These are phyloP conservation scores for Suhomyces bokatorum DNA, from an alignment of 1,139 yeast genomes.

Conservation along the genomic window DNA sequence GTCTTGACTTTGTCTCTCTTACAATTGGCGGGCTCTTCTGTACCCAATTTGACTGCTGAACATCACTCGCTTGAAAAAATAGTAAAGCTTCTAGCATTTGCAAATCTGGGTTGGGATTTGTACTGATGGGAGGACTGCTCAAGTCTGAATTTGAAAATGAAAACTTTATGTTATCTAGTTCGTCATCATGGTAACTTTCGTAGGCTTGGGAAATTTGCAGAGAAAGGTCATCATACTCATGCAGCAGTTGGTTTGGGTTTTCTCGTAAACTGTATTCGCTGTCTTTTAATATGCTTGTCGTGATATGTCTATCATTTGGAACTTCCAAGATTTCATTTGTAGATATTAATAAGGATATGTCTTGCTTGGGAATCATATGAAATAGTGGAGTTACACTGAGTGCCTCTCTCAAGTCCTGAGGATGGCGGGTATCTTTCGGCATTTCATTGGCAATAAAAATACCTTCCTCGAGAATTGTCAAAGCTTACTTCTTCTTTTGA, in stretches of 20 bases:
- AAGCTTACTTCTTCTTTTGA: too few relatives aligned
- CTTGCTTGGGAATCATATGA: conserved; percentile 34
- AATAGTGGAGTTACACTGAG: conserved; percentile 30
- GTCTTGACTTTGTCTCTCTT: conserved; percentile 5
- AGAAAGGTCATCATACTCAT: background rate
- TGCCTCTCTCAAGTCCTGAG: conserved; percentile 24
- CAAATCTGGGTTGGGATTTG: too few relatives aligned
- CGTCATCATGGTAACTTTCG: conserved; percentile 14
- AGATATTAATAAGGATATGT: conserved; percentile 24
- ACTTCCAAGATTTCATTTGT: conserved; percentile 9
- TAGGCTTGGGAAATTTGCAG: conserved; percentile 17
- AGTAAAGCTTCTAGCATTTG: background rate
- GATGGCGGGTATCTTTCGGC: conserved; percentile 12
- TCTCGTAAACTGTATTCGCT: too few relatives aligned
- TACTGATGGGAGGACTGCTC: background rate
- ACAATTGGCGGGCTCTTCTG: background rate
- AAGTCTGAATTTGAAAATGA: conserved; percentile 2
- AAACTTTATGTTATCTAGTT: conserved; percentile 18
- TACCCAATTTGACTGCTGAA: background rate
- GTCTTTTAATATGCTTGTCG: too few relatives aligned
- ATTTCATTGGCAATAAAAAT: background rate
- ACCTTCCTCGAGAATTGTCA: too few relatives aligned
- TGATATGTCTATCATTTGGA: conserved; percentile 11
- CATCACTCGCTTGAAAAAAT: conserved; percentile 8
- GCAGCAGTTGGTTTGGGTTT: too few relatives aligned